Conservation (phyloP, 2,329 filamentous ascomycete species). For the Xylariaceae sp. region DNA sequence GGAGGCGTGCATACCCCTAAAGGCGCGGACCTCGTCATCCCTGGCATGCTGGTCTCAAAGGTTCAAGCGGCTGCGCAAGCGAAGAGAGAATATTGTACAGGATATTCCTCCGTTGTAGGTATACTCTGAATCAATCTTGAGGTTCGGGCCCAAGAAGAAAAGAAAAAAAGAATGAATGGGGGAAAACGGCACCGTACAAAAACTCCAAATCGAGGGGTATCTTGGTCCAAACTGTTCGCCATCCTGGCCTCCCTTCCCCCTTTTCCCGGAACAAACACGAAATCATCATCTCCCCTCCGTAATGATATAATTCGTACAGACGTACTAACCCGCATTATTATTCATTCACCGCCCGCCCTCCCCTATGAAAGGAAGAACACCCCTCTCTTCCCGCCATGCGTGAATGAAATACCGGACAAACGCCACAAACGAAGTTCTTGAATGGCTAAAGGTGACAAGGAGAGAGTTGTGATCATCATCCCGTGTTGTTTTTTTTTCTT, state of each 20-base stretch:
- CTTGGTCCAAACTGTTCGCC: slow-evolving; percentile 23
- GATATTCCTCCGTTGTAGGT: background rate
- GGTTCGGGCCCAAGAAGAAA: background rate
- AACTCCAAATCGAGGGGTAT: slow-evolving; percentile 28
- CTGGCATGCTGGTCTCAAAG: background rate
- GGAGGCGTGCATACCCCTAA: too few species aligned
- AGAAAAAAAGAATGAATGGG: background rate
- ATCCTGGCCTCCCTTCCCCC: slow-evolving; percentile 3
- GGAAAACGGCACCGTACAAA: slow-evolving; percentile 1
- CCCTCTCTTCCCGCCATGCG: background rate
- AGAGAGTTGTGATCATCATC: too few species aligned
- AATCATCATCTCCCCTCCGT: background rate
- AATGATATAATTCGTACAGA: too few species aligned
- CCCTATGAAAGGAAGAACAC: too few species aligned
- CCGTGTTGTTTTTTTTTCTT: background rate
- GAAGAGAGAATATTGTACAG: background rate
- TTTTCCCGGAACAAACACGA: too few species aligned
- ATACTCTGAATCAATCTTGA: background rate
- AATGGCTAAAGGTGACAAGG: too few species aligned
- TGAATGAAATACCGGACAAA: background rate
- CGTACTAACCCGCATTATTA: too few species aligned
- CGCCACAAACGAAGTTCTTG: background rate
- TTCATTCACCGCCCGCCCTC: background rate
- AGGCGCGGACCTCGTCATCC: background rate
- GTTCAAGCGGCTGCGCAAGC: background rate